Evolutionary conservation across 1,284 basidiomycete genomes (phyloP).

Genomic region (Leccinum griseonigrum): DNA sequence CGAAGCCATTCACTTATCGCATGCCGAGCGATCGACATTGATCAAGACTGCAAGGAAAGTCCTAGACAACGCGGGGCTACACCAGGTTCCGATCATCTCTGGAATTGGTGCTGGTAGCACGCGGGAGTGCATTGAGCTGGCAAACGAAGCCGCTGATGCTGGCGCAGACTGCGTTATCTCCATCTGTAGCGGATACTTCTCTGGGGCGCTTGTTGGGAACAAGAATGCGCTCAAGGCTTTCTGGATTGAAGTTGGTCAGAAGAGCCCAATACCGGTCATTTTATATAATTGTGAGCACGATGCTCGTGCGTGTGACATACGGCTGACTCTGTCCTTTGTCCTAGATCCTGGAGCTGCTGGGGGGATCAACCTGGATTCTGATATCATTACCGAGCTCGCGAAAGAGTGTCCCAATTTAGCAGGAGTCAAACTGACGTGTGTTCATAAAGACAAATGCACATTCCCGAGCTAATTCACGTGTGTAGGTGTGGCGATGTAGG

Average conservation of each 20-base stretch:
- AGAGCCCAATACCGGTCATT: slow-evolving; percentile 83
- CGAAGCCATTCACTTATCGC: slow-evolving; percentile 79
- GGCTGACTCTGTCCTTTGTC: slow-evolving; percentile 5
- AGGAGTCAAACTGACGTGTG: slow-evolving; percentile 86
- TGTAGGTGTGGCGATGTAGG: slow-evolving; percentile 84
- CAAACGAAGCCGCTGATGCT: slow-evolving; percentile 70
- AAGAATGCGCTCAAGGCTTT: slow-evolving; percentile 73
- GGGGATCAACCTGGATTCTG: slow-evolving; percentile 85
- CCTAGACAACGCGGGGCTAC: slow-evolving; percentile 65
- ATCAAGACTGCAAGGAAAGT: slow-evolving; percentile 71
- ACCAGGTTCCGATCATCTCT: slow-evolving; percentile 68
- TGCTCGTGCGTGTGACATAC: neutral
- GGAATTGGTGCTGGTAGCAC: slow-evolving; percentile 84
- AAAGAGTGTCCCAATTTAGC: slow-evolving; percentile 67
- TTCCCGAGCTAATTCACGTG: neutral
- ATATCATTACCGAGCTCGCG: slow-evolving; percentile 80
- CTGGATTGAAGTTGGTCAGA: slow-evolving; percentile 73
- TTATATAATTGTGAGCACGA: slow-evolving; percentile 82
- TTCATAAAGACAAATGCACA: slow-evolving; percentile 14
- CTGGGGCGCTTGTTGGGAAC: slow-evolving; percentile 64
- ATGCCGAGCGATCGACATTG: slow-evolving; percentile 66
- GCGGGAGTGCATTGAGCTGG: slow-evolving; percentile 74
- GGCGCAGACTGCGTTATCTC: slow-evolving; percentile 87
- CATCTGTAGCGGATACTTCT: slow-evolving; percentile 84
- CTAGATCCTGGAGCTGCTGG: slow-evolving; percentile 79